Conservation (phyloP, 2,329 filamentous ascomycete genomes). For the Pseudogymnoascus sp. region DNA sequence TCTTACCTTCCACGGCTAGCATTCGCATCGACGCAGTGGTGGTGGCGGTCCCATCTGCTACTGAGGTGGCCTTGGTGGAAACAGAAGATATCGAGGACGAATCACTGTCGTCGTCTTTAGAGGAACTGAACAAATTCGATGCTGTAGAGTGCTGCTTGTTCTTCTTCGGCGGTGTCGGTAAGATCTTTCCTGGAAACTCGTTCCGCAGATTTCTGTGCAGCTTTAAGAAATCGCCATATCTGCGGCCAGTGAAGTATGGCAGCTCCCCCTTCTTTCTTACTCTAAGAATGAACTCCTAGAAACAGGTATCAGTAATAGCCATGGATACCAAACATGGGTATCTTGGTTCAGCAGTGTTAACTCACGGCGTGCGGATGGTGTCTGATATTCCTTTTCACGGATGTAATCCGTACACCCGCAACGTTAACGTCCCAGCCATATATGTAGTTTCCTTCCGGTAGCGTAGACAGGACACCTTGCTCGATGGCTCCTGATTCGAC, state of each 20-base stretch:
- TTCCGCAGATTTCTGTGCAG: slow-evolving; percentile 72
- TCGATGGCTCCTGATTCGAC: slow-evolving; percentile 91
- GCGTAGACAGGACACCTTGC: slow-evolving; percentile 74
- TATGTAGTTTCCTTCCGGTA: slow-evolving; percentile 84
- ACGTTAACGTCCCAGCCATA: slow-evolving; percentile 98
- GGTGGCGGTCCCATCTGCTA: slow-evolving; percentile 12
- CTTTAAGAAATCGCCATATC: slow-evolving; percentile 80
- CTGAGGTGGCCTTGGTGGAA: slow-evolving; percentile 23
- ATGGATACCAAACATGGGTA: background rate
- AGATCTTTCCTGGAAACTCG: slow-evolving; percentile 83
- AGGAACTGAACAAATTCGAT: slow-evolving; percentile 44
- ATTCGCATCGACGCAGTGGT: slow-evolving; percentile 23
- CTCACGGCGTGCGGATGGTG: slow-evolving; percentile 85
- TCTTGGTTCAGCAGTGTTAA: slow-evolving; percentile 15
- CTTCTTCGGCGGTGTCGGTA: slow-evolving; percentile 82
- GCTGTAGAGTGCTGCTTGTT: slow-evolving; percentile 73
- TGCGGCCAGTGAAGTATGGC: slow-evolving; percentile 71
- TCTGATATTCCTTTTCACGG: slow-evolving; percentile 76
- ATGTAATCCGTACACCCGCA: slow-evolving; percentile 73
- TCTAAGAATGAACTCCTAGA: slow-evolving; percentile 77
- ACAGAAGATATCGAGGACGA: slow-evolving; percentile 63
- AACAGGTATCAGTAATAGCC: background rate
- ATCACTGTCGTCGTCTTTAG: slow-evolving; percentile 61
- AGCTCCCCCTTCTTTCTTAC: slow-evolving; percentile 70
- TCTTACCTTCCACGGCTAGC: slow-evolving; percentile 37